Base-by-base conservation (phyloP, 148 eudicot genomes). In the Persicaria tinctoria region DNA sequence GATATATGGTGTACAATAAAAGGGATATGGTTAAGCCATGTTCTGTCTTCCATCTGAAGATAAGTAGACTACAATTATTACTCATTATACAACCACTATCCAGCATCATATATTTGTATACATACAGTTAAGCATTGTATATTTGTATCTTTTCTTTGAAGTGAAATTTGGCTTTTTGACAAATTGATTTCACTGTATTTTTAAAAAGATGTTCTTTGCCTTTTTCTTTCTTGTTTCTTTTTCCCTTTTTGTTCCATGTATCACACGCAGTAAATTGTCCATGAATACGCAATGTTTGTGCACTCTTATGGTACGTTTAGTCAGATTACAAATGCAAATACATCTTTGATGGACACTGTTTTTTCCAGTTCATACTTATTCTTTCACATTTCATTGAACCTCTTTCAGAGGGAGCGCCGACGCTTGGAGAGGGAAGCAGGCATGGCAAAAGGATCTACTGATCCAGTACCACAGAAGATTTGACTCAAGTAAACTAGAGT, bases 341-440 rank as follows among this genome's bases (percentile, higher is more conserved):
- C 41, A 32, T 32, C 41, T 32, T 32, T 32, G 3, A 32, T 32
- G 41, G 41, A 32, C 41, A 32, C 41, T 32, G 41, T 32, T 32
- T 32, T 32, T 32, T 32, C 41, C 41, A 2, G 3, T 32, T 32
- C 41, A 32, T 32, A 32, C 38, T 32, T 32, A 32, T 32, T 32
- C 41, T 38, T 59, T 12, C 38, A 20, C 38, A 7, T 59, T 20
- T 23, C 5, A 4, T n/a, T 38, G 70, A 14, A 64, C 41, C 0
- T 38, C 3, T 64, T 64, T 64, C 70, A 64, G 70, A 64, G 70
- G 17, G 70, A 64, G 47, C 70, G 47, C 12, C 17, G 70, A 5
- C 70, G 18, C 70, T 38, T 64, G 70, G 47, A 64, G 70, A 64
- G 47, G 70, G 70, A 64, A 64, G 46, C 46, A 38, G 46, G 8